Evolutionary conservation across 2,329 filamentous ascomycete species (phyloP).

Genomic region (Phoma sp.): DNA sequence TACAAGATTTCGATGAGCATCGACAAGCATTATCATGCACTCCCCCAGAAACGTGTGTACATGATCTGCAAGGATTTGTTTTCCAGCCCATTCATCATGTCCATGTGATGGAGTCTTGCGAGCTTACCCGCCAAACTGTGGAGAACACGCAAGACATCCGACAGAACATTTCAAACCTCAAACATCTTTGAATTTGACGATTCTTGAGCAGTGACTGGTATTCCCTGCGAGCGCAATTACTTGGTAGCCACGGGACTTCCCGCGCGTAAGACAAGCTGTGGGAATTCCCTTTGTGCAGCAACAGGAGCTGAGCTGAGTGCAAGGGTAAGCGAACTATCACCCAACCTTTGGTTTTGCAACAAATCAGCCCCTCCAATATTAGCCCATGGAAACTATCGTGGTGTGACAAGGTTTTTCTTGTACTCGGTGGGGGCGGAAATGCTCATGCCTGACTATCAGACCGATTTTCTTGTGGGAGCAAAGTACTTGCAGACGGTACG

Average conservation of each 20-base stretch:
- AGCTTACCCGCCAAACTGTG: not conserved
- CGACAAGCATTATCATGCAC: not conserved
- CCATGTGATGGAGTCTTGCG: not conserved
- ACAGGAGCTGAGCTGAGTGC: not conserved
- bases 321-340: not conserved
- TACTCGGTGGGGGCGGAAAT: not conserved
- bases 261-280: not conserved
- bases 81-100: not conserved
- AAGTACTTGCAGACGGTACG: not conserved
- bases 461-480: not conserved
- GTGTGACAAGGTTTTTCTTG: slow-evolving; percentile 2
- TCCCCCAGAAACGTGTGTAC: not conserved
- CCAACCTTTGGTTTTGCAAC: not conserved
- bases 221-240: not conserved
- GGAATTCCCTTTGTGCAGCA: not conserved
- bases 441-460: not conserved
- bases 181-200: no score
- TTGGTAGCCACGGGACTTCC: not conserved
- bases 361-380: slow-evolving; percentile 5
- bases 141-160: not conserved
- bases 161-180: not conserved
- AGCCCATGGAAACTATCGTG: not conserved
- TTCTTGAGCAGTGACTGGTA: not conserved
- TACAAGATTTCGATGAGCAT: not conserved
- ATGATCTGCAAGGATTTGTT: not conserved